A percentile compares a stretch with the other conserved stretches of the same genome.
These are phyloP conservation scores for Ganoderma meredithae DNA, from an alignment of 1,284 basidiomycete species.

Conservation along the genomic window DNA sequence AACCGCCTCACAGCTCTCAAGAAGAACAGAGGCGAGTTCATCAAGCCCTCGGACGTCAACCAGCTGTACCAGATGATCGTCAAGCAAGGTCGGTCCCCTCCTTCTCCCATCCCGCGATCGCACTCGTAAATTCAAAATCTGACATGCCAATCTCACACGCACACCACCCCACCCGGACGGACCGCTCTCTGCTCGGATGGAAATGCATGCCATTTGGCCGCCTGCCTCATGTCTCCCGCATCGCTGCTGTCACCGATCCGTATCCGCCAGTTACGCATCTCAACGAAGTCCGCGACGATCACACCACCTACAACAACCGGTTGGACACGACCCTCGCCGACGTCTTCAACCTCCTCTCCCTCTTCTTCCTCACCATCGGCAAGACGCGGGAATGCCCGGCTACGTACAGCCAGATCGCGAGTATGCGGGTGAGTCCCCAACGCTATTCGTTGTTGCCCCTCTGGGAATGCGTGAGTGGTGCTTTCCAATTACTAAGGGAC, in stretches of 20 bases:
- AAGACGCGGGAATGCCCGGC: conserved; percentile 93
- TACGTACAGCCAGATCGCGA: conserved; percentile 93
- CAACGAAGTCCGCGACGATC: conserved; percentile 90
- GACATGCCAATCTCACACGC: conserved; percentile 15
- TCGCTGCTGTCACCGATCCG: conserved; percentile 15
- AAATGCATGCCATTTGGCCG: conserved; percentile 1
- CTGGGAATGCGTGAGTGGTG: background rate
- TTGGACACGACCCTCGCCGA: conserved; percentile 93
- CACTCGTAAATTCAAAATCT: conserved; percentile 4
- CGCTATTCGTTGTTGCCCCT: background rate
- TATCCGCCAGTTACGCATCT: conserved; percentile 80
- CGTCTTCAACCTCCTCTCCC: conserved; percentile 90
- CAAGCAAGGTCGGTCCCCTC: conserved; percentile 79
- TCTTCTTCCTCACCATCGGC: conserved; percentile 94
- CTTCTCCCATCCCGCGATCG: background rate
- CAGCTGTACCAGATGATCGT: conserved; percentile 93
- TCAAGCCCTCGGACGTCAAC: conserved; percentile 94
- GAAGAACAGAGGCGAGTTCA: conserved; percentile 88
- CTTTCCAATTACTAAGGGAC: conserved; percentile 14
- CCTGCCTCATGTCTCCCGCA: conserved; percentile 3
- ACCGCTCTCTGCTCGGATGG: conserved; percentile 8
- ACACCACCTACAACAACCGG: conserved; percentile 82
- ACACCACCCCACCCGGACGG: background rate
- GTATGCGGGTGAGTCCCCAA: conserved; percentile 81
- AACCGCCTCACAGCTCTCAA: conserved; percentile 90